Evolutionary conservation across 2,329 filamentous ascomycete genomes (phyloP).

Genomic region (Purpureocillium takamizusanense): DNA sequence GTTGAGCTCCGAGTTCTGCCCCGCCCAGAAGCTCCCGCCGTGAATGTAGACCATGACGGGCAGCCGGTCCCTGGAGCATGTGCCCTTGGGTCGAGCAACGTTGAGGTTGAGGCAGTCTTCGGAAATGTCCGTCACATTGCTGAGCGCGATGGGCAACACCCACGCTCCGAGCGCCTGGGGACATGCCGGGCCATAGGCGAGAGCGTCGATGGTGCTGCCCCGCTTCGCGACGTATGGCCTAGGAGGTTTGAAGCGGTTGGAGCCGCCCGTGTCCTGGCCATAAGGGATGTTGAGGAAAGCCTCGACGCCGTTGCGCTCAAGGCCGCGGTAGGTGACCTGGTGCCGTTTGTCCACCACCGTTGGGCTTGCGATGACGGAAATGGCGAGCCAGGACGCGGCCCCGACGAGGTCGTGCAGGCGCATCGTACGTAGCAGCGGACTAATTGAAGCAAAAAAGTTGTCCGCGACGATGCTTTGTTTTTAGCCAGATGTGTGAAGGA

Average conservation of each 20-base stretch:
- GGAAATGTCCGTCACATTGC: constrained; percentile 26
- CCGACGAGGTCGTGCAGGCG: too few relatives aligned
- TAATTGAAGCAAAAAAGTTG: too few relatives aligned
- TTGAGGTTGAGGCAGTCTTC: constrained; percentile 27
- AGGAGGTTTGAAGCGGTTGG: constrained; percentile 37
- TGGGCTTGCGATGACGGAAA: too few relatives aligned
- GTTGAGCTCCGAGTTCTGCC: constrained; percentile 20
- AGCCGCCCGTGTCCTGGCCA: constrained; percentile 34
- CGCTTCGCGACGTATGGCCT: constrained; percentile 18
- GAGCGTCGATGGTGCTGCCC: constrained; percentile 26
- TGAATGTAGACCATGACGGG: constrained; percentile 28
- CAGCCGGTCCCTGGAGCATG: constrained; percentile 9
- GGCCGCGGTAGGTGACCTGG: constrained; percentile 30
- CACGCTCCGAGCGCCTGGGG: constrained; percentile 28
- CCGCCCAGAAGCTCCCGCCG: constrained; percentile 22
- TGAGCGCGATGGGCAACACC: constrained; percentile 19
- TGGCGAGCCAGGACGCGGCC: too few relatives aligned
- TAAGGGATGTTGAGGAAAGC: constrained; percentile 38
- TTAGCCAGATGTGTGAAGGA: too few relatives aligned
- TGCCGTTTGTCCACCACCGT: constrained; percentile 9
- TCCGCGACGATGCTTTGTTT: too few relatives aligned
- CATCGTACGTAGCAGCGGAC: too few relatives aligned
- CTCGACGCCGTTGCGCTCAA: constrained; percentile 33
- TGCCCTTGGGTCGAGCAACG: constrained; percentile 19
- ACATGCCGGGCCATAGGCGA: constrained; percentile 31